Evolutionary conservation across 108 stramenopile species (phyloP).

Genomic region (Tribonema minus): DNA sequence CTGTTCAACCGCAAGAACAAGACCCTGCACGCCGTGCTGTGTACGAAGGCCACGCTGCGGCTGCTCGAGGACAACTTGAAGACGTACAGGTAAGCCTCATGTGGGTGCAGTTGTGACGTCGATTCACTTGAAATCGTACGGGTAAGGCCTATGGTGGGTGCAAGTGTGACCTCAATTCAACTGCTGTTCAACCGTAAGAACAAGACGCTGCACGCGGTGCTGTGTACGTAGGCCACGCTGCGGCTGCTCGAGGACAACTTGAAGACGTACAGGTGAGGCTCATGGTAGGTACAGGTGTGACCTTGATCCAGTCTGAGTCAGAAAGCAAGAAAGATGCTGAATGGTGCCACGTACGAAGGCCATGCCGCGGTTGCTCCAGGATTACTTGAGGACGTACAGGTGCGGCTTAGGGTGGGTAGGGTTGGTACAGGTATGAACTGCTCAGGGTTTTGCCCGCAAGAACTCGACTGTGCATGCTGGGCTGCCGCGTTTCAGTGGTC

Average conservation of each 20-base stretch:
- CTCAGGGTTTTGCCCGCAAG: slow-evolving; percentile 62
- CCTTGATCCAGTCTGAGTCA: too few species aligned
- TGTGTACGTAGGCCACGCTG: slow-evolving; percentile 26
- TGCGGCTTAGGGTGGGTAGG: too few species aligned
- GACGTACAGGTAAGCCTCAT: slow-evolving; percentile 70
- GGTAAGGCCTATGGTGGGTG: too few species aligned
- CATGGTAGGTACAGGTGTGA: too few species aligned
- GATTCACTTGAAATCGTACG: too few species aligned
- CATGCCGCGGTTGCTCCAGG: slow-evolving; percentile 71
- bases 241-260: slow-evolving; percentile 83
- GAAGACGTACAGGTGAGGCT: slow-evolving; percentile 72
- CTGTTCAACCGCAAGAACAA: slow-evolving; percentile 60
- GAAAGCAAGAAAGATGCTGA: too few species aligned
- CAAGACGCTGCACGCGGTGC: slow-evolving; percentile 40
- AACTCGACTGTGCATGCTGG: slow-evolving; percentile 41
- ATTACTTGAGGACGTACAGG: slow-evolving; percentile 73
- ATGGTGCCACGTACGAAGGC: slow-evolving; percentile 28
- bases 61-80: slow-evolving; percentile 81
- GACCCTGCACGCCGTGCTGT: slow-evolving; percentile 35
- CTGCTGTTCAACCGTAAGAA: slow-evolving; percentile 59
- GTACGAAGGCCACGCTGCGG: slow-evolving; percentile 49
- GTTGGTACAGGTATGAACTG: too few species aligned
- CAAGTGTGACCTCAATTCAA: too few species aligned
- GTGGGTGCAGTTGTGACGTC: too few species aligned
- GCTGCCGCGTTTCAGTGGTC: too few species aligned